Percentiles rank a stretch among this genome's conserved stretches.
These are phyloP conservation scores for Xylaria sp. DNA, from an alignment of 2,329 filamentous ascomycete genomes.

Conservation along the genomic window DNA sequence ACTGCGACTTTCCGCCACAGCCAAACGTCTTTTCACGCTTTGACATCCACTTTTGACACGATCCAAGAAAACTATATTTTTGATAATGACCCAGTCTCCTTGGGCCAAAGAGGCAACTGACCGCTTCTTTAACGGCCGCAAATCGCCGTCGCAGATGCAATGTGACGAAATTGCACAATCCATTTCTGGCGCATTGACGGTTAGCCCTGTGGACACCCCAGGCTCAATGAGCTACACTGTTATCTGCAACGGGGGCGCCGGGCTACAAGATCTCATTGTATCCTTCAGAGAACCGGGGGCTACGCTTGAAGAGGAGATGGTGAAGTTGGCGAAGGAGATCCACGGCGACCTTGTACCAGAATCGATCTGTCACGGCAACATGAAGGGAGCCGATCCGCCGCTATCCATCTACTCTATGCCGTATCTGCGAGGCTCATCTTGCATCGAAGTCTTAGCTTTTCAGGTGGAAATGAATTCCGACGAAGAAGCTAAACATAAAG, in stretches of 20 bases:
- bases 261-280: constrained; percentile 10
- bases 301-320: constrained; percentile 18
- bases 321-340: constrained; percentile 35
- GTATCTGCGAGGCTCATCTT: constrained; percentile 34
- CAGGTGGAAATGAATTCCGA: constrained; percentile 30
- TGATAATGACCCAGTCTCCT: constrained; percentile 14
- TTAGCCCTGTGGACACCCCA: constrained; percentile 35
- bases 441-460: constrained; percentile 31
- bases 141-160: constrained; percentile 33
- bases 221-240: constrained; percentile 41
- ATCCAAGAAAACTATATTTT: constrained; percentile 7
- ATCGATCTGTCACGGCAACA: constrained; percentile 30
- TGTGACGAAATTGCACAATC: constrained; percentile 30
- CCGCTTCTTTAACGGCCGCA: constrained; percentile 29
- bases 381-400: constrained; percentile 36
- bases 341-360: constrained; percentile 38
- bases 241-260: constrained; percentile 23
- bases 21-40: neutral
- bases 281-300: constrained; percentile 25
- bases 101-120: constrained; percentile 8
- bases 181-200: constrained; percentile 24
- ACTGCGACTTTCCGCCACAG: neutral
- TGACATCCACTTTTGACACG: neutral
- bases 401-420: constrained; percentile 33
- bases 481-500: constrained; percentile 20